phyloP scores from a whole-genome alignment of 2,329 filamentous ascomycete genomes.

The Penicillium freii region DNA sequence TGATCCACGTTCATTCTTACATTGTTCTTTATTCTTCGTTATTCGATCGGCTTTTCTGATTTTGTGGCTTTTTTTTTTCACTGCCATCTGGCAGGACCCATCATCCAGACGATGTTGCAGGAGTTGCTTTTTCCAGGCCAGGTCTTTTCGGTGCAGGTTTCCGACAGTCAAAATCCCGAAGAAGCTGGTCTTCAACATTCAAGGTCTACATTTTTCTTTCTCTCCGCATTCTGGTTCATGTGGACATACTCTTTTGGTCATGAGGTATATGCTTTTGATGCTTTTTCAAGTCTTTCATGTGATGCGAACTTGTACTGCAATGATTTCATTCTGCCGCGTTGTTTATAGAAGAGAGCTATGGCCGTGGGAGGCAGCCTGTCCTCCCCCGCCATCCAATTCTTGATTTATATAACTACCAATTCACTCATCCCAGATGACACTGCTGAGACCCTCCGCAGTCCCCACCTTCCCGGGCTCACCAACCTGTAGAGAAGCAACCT shows the following conservation, averaged over 20 bases:
- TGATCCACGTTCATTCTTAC: constrained; percentile 20
- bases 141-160: constrained; percentile 18
- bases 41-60: background rate
- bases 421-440: constrained; percentile 38
- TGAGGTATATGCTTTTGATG: constrained; percentile 13
- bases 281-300: constrained; percentile 2
- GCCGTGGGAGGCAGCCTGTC: background rate
- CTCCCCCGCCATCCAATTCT: background rate
- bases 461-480: constrained; percentile 30
- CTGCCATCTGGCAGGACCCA: constrained; percentile 8
- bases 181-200: constrained; percentile 29
- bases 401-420: constrained; percentile 6
- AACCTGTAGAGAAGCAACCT: constrained; percentile 32
- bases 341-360: constrained; percentile 14
- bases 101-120: constrained; percentile 5
- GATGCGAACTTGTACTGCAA: constrained; percentile 17
- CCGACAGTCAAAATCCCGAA: constrained; percentile 20
- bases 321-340: constrained; percentile 2
- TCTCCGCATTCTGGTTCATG: constrained; percentile 7
- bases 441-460: constrained; percentile 33
- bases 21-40: constrained; percentile 7
- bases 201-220: constrained; percentile 9
- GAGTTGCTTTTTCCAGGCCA: constrained; percentile 16
- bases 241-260: constrained; percentile 10
- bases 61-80: background rate